Evolutionary conservation across 208 protist species (phyloP).

Genomic region (Trypanosoma cruzi): DNA sequence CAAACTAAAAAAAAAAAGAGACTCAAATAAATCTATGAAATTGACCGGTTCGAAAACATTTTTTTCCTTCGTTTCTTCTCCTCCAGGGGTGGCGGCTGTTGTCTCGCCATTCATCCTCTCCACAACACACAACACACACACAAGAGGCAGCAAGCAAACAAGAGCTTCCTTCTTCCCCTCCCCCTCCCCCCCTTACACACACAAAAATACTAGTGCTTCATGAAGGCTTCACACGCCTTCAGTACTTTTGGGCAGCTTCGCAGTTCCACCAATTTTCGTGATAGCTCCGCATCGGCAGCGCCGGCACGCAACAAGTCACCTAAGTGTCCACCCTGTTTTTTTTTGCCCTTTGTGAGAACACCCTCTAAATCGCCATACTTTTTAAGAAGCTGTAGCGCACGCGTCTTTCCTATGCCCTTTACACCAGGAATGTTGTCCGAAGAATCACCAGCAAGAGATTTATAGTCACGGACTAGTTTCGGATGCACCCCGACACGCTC

Average conservation of each 20-base stretch:
- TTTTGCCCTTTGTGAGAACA: conserved; percentile 68
- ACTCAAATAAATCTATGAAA: not conserved
- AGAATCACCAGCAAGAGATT: conserved; percentile 81
- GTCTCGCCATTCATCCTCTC: not conserved
- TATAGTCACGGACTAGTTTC: conserved; percentile 87
- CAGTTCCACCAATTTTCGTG: conserved; percentile 78
- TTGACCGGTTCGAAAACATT: not conserved
- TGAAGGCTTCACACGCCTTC: conserved; percentile 70
- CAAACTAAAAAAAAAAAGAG: too few species aligned
- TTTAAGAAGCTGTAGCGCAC: conserved; percentile 79
- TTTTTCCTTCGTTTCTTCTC: conserved; percentile 3
- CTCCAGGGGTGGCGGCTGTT: not conserved
- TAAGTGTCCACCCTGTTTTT: conserved; percentile 60
- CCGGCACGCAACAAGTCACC: conserved; percentile 61
- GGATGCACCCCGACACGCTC: conserved; percentile 83
- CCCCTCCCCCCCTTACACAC: too few species aligned
- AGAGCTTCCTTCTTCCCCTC: not conserved
- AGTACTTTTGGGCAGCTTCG: conserved; percentile 80
- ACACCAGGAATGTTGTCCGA: conserved; percentile 90
- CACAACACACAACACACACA: too few species aligned
- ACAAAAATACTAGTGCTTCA: conserved; percentile 58
- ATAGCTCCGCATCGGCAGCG: conserved; percentile 57
- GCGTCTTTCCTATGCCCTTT: conserved; percentile 85
- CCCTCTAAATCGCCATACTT: conserved; percentile 89
- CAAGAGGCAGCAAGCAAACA: not conserved